Evolutionary conservation across 73 alveolate species (phyloP).

Genomic region (Uronychia setigera): DNA sequence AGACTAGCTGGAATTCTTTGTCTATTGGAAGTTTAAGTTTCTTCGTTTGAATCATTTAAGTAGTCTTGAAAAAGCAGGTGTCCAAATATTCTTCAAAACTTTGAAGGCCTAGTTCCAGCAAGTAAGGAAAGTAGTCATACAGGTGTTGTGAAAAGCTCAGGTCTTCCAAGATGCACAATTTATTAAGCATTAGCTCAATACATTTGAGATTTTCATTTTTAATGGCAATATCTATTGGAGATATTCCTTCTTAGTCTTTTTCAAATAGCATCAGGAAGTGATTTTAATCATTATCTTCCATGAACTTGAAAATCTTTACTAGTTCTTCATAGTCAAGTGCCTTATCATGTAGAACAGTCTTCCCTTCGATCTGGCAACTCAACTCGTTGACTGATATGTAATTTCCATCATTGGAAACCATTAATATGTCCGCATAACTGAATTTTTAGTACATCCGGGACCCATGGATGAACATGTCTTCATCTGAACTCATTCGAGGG

Average conservation of each 20-base stretch:
- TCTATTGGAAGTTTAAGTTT: conserved; percentile 6
- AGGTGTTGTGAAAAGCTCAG: background rate
- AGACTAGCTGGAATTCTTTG: conserved; percentile 9
- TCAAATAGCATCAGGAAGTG: background rate
- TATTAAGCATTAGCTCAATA: background rate
- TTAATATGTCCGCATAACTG: background rate
- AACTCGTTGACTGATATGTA: background rate
- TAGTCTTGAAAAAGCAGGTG: conserved; percentile 26
- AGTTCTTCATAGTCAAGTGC: conserved; percentile 19
- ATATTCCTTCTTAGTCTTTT: background rate
- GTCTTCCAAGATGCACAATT: background rate
- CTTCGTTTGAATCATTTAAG: conserved; percentile 25
- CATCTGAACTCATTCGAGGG: background rate
- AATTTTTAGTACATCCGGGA: background rate
- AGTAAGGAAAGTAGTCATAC: conserved; percentile 10
- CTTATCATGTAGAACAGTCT: conserved; percentile 5
- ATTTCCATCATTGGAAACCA: background rate
- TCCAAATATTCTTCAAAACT: conserved; percentile 36
- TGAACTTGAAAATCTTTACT: background rate
- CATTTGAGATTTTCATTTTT: background rate
- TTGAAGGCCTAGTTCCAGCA: conserved; percentile 8
- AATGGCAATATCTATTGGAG: conserved; percentile 7
- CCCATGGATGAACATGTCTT: background rate
- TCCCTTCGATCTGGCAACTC: conserved; percentile 29
- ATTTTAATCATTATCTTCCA: background rate